A percentile compares a stretch with the other conserved stretches of the same genome.
Evolutionary conservation across 1,284 basidiomycete genomes (phyloP).

Genomic region (Puccinia novopanici): DNA sequence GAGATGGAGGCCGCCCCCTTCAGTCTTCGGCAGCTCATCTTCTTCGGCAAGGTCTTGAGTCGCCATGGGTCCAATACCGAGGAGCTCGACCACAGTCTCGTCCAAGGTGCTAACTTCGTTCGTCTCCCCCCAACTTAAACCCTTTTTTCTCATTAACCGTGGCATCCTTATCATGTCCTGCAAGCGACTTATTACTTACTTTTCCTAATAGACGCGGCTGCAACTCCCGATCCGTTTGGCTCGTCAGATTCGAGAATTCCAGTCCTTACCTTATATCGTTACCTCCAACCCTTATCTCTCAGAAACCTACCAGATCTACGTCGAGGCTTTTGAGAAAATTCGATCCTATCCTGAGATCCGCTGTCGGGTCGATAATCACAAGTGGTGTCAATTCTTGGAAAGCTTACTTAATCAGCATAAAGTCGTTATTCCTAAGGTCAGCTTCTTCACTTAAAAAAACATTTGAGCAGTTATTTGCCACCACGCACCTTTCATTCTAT

Average conservation of each 20-base stretch:
- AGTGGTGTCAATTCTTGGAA: slow-evolving; percentile 73
- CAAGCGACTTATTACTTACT: no score
- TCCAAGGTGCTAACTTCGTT: slow-evolving; percentile 73
- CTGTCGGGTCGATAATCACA: slow-evolving; percentile 73
- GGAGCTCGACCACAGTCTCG: slow-evolving; percentile 66
- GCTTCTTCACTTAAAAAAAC: slow-evolving; percentile 18
- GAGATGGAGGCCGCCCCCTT: slow-evolving; percentile 20
- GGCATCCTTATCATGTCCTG: no score
- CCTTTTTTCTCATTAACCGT: slow-evolving; percentile 19
- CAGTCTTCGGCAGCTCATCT: slow-evolving; percentile 73
- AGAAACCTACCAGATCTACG: slow-evolving; percentile 72
- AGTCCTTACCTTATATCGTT: slow-evolving; percentile 80
- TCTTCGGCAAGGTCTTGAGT: slow-evolving; percentile 55
- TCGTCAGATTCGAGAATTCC: slow-evolving; percentile 81
- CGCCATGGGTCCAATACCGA: slow-evolving; percentile 35
- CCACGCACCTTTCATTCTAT: slow-evolving; percentile 64
- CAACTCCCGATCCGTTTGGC: slow-evolving; percentile 85
- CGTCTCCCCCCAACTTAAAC: slow-evolving; percentile 75
- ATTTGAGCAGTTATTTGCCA: slow-evolving; percentile 46
- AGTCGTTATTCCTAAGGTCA: slow-evolving; percentile 58
- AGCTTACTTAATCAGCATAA: slow-evolving; percentile 75
- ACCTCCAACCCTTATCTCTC: slow-evolving; percentile 82
- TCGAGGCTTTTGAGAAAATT: slow-evolving; percentile 66
- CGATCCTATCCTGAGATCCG: slow-evolving; percentile 74
- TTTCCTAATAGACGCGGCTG: slow-evolving; percentile 66